Evolutionary conservation across 225 moss, liverwort and hornwort genomes (phyloP), one percentile per base, ranked within the genome.

Genomic region (Marchantia paleacea): DNA sequence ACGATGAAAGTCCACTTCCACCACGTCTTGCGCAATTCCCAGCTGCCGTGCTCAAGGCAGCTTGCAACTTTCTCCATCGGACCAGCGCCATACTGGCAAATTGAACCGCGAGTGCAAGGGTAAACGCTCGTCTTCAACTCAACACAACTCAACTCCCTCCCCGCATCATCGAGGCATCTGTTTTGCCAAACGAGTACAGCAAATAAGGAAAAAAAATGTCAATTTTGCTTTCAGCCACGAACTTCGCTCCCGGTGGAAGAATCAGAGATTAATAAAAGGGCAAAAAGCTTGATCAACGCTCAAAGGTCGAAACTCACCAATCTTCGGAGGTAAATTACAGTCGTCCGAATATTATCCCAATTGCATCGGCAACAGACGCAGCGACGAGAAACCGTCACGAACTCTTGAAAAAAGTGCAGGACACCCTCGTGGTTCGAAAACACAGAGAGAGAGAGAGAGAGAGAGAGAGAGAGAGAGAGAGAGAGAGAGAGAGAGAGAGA

Each of bases 61-160:
- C 81, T 82, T 91, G 85, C 25, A 94, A 85, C 83, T 87, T 92
- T 81, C 85, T 90, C 94, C 90, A 94, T 81, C 89, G 89, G 57
- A 85, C 85, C 54, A 85, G 85, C 81, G 90, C 94, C 96, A 96
- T 96, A 67, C 25, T 76, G 71, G 49, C 70, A 65, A 81, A 28
- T 79, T 49, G 25, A 51, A 70, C 50, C 39, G 22, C n/a, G 52
- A 75, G 60, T 68, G 64, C 52, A 77, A 76, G 60, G 75, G 29
- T 64, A 55, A 49, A 75, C 72, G 30, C 58, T 75, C 76, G 51
- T 51, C 24, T 63, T n/a, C 11, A 67, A 57, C 25, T 54, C 30
- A 62, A 55, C 30, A 51, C 78, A 25, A 73, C 50, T 82, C 80
- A 75, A 69, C 63, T 78, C 25, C 78, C 52, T 57, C 74, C 67